Percentiles rank a stretch among this genome's conserved stretches.
Evolutionary conservation across 192 early-diverging fungal species (phyloP).

Genomic region (Gonapodya prolifera): DNA sequence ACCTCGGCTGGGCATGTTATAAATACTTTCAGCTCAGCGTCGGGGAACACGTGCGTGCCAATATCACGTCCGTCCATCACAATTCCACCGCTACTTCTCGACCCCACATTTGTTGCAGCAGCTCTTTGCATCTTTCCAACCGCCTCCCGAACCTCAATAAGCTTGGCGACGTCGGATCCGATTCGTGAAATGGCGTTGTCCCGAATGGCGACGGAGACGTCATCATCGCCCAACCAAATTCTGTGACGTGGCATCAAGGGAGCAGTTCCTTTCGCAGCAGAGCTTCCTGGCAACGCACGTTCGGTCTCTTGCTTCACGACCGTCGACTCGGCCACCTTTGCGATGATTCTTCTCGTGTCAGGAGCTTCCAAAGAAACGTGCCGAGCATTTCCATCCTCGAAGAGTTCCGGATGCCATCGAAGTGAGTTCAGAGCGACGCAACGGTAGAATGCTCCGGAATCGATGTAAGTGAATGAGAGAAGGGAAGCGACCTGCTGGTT

Average conservation of each 20-base stretch:
- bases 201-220: slow-evolving; percentile 53
- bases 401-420: not conserved
- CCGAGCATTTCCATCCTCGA: slow-evolving; percentile 17
- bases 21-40: slow-evolving; percentile 67
- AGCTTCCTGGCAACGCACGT: not conserved
- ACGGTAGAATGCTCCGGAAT: slow-evolving; percentile 59
- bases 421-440: slow-evolving; percentile 18
- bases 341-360: slow-evolving; percentile 8
- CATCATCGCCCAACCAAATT: slow-evolving; percentile 34
- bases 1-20: slow-evolving; percentile 49
- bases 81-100: slow-evolving; percentile 25
- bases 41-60: slow-evolving; percentile 58
- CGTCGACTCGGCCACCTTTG: slow-evolving; percentile 18
- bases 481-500: not conserved
- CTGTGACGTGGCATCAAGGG: not conserved
- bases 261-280: slow-evolving; percentile 2
- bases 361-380: not conserved
- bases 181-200: slow-evolving; percentile 34
- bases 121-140: slow-evolving; percentile 39
- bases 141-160: slow-evolving; percentile 33
- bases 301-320: slow-evolving; percentile 3
- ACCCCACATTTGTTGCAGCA: slow-evolving; percentile 26
- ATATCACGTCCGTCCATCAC: slow-evolving; percentile 82
- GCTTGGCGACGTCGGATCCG: slow-evolving; percentile 47
- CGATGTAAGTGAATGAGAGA: slow-evolving; percentile 51